Percentiles rank a stretch among this genome's conserved stretches.
These are phyloP conservation scores for Microdochium nivale DNA, from an alignment of 2,329 filamentous ascomycete species.

Conservation along the genomic window DNA sequence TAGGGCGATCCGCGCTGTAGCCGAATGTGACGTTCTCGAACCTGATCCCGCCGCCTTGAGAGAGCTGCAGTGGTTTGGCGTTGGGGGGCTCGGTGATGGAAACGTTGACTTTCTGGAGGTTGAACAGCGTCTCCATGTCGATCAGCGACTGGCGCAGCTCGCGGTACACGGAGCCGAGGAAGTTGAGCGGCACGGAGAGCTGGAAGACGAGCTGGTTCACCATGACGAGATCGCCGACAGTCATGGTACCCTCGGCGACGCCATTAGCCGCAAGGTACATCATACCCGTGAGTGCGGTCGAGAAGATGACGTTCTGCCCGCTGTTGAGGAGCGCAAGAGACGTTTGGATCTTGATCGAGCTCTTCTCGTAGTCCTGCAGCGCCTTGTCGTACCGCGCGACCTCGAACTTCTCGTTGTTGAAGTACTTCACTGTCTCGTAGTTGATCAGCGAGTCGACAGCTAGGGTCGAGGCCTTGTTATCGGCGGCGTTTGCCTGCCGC, in stretches of 20 bases:
- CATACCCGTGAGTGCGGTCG: constrained; percentile 86
- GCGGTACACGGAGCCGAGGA: constrained; percentile 94
- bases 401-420: constrained; percentile 97
- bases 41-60: constrained; percentile 75
- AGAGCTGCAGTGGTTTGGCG: constrained; percentile 64
- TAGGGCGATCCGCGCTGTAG: constrained; percentile 79
- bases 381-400: constrained; percentile 84
- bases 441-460: constrained; percentile 97
- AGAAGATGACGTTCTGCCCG: constrained; percentile 96
- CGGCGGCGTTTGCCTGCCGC: constrained; percentile 88
- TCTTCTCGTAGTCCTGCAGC: constrained; percentile 77
- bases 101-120: constrained; percentile 92
- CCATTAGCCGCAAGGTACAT: constrained; percentile 95
- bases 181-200: constrained; percentile 92
- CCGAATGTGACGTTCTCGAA: constrained; percentile 96
- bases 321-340: constrained; percentile 89
- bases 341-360: constrained; percentile 93
- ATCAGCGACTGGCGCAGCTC: constrained; percentile 89
- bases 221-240: constrained; percentile 95
- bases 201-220: constrained; percentile 99
- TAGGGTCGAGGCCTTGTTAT: constrained; percentile 91
- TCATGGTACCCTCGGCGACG: constrained; percentile 71
- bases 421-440: constrained; percentile 98
- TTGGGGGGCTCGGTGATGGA: constrained; percentile 69
- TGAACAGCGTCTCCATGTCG: constrained; percentile 98